Evolutionary conservation across 768 basidiomycete species (phyloP).

Genomic region (Tylopilus balloui): DNA sequence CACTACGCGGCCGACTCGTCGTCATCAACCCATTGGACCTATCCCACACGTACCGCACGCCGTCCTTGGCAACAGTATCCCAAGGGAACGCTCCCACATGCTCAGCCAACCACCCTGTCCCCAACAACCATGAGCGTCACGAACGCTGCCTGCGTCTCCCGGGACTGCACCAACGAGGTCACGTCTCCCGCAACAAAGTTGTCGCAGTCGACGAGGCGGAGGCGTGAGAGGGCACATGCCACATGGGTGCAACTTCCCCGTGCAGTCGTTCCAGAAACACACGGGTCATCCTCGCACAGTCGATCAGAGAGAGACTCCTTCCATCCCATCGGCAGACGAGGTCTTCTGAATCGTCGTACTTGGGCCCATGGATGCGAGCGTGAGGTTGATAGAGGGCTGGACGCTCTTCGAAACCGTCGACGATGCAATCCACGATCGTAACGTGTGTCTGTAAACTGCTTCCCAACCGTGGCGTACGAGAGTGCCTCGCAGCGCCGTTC

Average conservation of each 20-base stretch:
- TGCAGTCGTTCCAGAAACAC: constrained; percentile 1
- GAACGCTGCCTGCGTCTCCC: background rate
- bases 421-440: constrained; percentile 3
- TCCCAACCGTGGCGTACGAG: background rate
- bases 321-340: constrained; percentile 8
- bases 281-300: constrained; percentile 1
- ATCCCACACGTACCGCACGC: constrained; percentile 9
- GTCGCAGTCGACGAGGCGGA: constrained; percentile 7
- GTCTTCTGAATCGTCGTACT: constrained; percentile 1
- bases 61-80: constrained; percentile 10
- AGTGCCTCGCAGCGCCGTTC: background rate
- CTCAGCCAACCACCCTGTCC: constrained; percentile 4
- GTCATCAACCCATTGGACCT: background rate
- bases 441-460: background rate
- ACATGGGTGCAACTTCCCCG: background rate
- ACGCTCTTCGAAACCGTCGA: constrained; percentile 1
- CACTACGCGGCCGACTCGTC: background rate
- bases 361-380: background rate
- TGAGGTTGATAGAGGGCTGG: background rate
- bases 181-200: constrained; percentile 2
- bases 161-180: constrained; percentile 5
- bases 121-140: constrained; percentile 5
- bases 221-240: constrained; percentile 4
- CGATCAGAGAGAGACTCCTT: background rate
- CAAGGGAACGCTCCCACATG: constrained; percentile 7